These are phyloP conservation scores for Quercus wislizeni DNA, from an alignment of 306 rosid genomes.

Conservation along the genomic window DNA sequence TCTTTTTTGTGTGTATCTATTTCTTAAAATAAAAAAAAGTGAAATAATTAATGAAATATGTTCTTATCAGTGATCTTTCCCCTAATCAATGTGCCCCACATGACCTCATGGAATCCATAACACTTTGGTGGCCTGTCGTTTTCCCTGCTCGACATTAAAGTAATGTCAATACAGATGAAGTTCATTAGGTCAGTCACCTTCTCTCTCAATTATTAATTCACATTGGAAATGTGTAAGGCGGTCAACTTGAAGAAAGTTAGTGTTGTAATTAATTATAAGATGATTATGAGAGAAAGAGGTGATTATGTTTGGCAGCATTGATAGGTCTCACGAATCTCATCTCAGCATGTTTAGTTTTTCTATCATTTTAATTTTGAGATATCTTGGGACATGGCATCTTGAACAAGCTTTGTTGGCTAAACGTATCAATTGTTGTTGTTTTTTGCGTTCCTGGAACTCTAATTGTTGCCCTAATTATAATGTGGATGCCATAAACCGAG, in stretches of 20 bases:
- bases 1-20: too few relatives aligned
- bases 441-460: background rate
- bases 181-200: background rate
- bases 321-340: background rate
- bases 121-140: slow-evolving; percentile 4
- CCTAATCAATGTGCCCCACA: slow-evolving; percentile 41
- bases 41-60: slow-evolving; percentile 18
- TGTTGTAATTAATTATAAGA: background rate
- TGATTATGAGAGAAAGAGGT: background rate
- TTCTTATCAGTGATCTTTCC: slow-evolving; percentile 26
- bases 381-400: background rate
- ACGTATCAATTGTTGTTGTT: background rate
- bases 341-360: background rate
- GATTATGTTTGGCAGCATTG: background rate
- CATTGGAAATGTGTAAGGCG: background rate
- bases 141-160: background rate
- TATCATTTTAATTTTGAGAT: background rate
- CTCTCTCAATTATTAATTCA: background rate
- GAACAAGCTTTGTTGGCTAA: background rate
- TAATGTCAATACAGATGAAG: background rate
- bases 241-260: background rate
- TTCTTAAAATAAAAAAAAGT: too few relatives aligned
- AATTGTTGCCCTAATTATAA: background rate
- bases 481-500: background rate
- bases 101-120: slow-evolving; percentile 6